Evolutionary conservation across 2,329 filamentous ascomycete genomes (phyloP).

Genomic region (Xylaria polymorpha): DNA sequence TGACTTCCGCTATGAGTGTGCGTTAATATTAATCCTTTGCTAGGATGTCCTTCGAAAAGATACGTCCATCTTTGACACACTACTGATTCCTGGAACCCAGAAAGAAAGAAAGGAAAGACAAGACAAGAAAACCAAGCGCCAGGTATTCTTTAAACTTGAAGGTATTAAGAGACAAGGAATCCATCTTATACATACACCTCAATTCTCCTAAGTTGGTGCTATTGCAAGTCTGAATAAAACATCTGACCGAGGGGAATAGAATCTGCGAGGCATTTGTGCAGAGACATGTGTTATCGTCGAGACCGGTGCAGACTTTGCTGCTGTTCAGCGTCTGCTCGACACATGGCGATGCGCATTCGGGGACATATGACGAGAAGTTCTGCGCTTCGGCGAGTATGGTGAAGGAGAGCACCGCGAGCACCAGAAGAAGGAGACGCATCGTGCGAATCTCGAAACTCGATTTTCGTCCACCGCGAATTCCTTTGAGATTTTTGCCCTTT

Average conservation of each 20-base stretch:
- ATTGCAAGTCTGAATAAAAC: constrained; percentile 31
- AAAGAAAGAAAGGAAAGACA: neutral
- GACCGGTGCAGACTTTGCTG: constrained; percentile 33
- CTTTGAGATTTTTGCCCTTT: neutral
- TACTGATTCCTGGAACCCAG: neutral
- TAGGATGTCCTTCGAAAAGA: neutral
- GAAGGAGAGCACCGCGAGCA: constrained; percentile 18
- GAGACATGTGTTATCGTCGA: constrained; percentile 42
- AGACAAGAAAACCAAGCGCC: neutral
- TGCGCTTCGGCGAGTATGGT: constrained; percentile 24
- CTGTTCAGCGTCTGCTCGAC: constrained; percentile 34
- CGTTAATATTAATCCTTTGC: constrained; percentile 13
- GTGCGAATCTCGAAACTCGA: neutral
- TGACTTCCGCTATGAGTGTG: constrained; percentile 24
- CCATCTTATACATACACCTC: constrained; percentile 27
- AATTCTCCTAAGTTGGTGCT: neutral
- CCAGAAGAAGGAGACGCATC: constrained; percentile 14
- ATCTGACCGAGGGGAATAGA: constrained; percentile 30
- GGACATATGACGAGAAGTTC: constrained; percentile 41
- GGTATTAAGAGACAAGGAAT: constrained; percentile 7
- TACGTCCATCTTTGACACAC: neutral
- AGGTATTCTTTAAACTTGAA: neutral
- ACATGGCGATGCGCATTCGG: constrained; percentile 42
- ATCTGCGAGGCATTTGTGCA: constrained; percentile 37
- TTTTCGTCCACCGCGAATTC: neutral